Conservation (phyloP, 129 eudicot species). For the Silybum marianum region DNA sequence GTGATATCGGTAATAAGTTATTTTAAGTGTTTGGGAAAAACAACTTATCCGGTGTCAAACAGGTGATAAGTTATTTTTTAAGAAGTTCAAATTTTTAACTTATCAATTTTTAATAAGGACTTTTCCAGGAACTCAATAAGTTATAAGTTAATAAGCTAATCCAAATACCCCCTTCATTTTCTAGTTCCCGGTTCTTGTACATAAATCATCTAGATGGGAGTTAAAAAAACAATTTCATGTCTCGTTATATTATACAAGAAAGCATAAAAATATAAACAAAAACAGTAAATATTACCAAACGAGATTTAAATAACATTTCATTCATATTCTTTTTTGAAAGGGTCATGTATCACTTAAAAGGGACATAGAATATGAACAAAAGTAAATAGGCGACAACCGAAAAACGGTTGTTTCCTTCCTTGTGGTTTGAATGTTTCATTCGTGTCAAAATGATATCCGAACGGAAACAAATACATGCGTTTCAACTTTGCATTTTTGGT, state of each 20-base stretch:
- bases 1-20: too few relatives aligned
- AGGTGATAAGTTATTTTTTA: too few relatives aligned
- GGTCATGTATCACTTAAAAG: too few relatives aligned
- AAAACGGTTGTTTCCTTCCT: background rate
- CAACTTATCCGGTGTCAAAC: too few relatives aligned
- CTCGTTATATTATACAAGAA: background rate
- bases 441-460: background rate
- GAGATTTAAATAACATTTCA: background rate
- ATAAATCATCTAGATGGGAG: background rate
- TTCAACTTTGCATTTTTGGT: background rate
- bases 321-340: too few relatives aligned
- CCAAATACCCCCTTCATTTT: too few relatives aligned
- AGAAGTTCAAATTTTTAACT: too few relatives aligned
- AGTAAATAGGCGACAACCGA: background rate
- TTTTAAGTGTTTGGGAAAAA: too few relatives aligned
- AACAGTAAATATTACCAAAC: background rate
- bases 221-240: background rate
- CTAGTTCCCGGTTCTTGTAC: background rate
- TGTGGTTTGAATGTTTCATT: constrained; percentile 1
- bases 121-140: too few relatives aligned
- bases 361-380: too few relatives aligned
- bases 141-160: too few relatives aligned
- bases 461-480: background rate
- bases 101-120: too few relatives aligned
- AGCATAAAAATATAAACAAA: background rate